Evolutionary conservation across 2,329 filamentous ascomycete genomes (phyloP).

Genomic region (Microdochium bolleyi): DNA sequence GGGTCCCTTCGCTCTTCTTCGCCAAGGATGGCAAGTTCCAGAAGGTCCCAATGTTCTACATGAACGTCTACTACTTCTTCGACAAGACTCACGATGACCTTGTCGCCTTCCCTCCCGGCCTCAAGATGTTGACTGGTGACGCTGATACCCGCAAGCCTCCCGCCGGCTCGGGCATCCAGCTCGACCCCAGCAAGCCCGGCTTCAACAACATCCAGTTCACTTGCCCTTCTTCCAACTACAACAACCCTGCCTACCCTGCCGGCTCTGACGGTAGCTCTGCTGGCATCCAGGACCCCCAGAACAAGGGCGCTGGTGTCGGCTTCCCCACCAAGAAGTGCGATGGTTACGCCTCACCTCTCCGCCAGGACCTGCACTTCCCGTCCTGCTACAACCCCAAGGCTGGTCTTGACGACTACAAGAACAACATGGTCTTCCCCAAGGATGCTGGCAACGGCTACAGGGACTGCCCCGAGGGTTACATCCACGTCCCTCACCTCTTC

Average conservation of each 20-base stretch:
- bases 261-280: conserved; percentile 45
- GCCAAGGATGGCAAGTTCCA: conserved; percentile 55
- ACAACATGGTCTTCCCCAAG: conserved; percentile 60
- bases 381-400: conserved; percentile 63
- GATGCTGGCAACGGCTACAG: conserved; percentile 34
- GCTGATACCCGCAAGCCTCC: conserved; percentile 46
- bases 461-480: conserved; percentile 46
- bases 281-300: conserved; percentile 46
- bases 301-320: conserved; percentile 49
- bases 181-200: conserved; percentile 42
- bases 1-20: conserved; percentile 67
- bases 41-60: conserved; percentile 61
- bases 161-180: conserved; percentile 36
- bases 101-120: conserved; percentile 59
- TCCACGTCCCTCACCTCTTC: conserved; percentile 50
- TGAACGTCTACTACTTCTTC: conserved; percentile 73
- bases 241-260: conserved; percentile 42
- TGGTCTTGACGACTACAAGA: conserved; percentile 50
- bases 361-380: conserved; percentile 64
- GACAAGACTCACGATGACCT: conserved; percentile 57
- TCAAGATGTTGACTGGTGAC: conserved; percentile 66
- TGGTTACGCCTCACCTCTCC: conserved; percentile 50
- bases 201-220: conserved; percentile 51
- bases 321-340: conserved; percentile 67
- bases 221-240: conserved; percentile 44